phyloP scores from a whole-genome alignment of 306 rosid genomes.

The Cucumis cinereus region DNA sequence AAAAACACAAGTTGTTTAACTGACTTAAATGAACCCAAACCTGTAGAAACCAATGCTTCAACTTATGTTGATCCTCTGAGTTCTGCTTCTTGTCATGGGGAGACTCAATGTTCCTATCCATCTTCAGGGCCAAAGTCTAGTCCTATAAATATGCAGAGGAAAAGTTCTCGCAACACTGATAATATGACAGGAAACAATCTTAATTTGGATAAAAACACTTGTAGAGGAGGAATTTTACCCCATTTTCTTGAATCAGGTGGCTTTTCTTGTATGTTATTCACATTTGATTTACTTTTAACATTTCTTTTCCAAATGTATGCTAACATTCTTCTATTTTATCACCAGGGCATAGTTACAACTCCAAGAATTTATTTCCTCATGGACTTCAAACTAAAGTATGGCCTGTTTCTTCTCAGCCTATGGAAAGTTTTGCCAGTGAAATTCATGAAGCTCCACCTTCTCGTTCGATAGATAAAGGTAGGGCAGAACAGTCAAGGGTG shows the following conservation, averaged over 20 bases:
- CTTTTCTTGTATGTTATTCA: conserved; percentile 12
- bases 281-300: background rate
- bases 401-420: conserved; percentile 34
- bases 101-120: conserved; percentile 25
- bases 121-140: conserved; percentile 28
- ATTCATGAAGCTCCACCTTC: conserved; percentile 31
- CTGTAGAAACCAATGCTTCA: conserved; percentile 53
- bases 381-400: conserved; percentile 39
- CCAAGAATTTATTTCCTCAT: conserved; percentile 28
- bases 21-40: conserved; percentile 69
- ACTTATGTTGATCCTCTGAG: conserved; percentile 14
- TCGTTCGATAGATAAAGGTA: conserved; percentile 28
- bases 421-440: conserved; percentile 28
- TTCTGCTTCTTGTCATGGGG: background rate
- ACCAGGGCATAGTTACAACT: conserved; percentile 49
- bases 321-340: conserved; percentile 11
- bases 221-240: conserved; percentile 37
- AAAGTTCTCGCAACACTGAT: conserved; percentile 19
- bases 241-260: conserved; percentile 57
- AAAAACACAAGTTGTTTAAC: conserved; percentile 45
- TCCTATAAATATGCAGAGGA: conserved; percentile 33
- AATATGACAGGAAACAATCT: conserved; percentile 21
- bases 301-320: background rate
- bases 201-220: conserved; percentile 33
- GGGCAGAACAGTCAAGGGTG: conserved; percentile 39